These are phyloP conservation scores for Aspergillus leporis DNA, from an alignment of 495 filamentous ascomycete genomes.

Conservation along the genomic window DNA sequence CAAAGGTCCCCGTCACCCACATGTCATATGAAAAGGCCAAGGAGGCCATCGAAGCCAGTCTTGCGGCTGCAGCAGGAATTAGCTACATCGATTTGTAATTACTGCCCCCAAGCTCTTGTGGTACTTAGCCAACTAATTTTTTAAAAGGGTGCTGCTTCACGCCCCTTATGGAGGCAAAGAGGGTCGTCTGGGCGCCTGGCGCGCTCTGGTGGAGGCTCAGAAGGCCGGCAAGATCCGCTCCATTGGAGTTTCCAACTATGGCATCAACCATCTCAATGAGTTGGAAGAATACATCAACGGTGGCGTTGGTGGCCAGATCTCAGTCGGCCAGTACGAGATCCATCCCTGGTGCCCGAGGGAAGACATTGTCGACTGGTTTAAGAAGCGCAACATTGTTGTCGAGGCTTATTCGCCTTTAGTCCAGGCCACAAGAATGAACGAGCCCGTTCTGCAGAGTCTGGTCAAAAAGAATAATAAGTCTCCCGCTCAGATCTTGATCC, in stretches of 20 bases:
- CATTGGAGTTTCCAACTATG: constrained; percentile 59
- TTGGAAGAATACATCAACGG: constrained; percentile 73
- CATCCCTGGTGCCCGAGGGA: constrained; percentile 83
- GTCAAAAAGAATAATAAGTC: constrained; percentile 71
- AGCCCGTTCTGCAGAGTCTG: constrained; percentile 59
- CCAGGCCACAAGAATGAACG: constrained; percentile 63
- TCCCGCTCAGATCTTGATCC: constrained; percentile 74
- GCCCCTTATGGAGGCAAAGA: constrained; percentile 56
- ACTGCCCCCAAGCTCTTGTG: not conserved
- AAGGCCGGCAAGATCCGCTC: constrained; percentile 53
- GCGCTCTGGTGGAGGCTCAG: constrained; percentile 55
- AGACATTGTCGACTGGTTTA: constrained; percentile 77
- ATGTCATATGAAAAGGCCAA: constrained; percentile 55
- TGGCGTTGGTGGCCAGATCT: constrained; percentile 72
- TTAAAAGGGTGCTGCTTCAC: constrained; percentile 51
- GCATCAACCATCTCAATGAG: constrained; percentile 56
- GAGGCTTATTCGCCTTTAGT: constrained; percentile 84
- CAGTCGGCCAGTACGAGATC: constrained; percentile 85
- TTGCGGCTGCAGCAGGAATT: constrained; percentile 43
- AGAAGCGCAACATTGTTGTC: constrained; percentile 64
- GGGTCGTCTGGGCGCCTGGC: constrained; percentile 52
- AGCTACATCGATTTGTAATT: constrained; percentile 57
- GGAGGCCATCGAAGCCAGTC: constrained; percentile 47
- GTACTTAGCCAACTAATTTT: constrained; percentile 5
- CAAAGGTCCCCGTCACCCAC: constrained; percentile 47